These are phyloP conservation scores for Aspergillus floridensis DNA, from an alignment of 2,329 filamentous ascomycete genomes.

Conservation along the genomic window DNA sequence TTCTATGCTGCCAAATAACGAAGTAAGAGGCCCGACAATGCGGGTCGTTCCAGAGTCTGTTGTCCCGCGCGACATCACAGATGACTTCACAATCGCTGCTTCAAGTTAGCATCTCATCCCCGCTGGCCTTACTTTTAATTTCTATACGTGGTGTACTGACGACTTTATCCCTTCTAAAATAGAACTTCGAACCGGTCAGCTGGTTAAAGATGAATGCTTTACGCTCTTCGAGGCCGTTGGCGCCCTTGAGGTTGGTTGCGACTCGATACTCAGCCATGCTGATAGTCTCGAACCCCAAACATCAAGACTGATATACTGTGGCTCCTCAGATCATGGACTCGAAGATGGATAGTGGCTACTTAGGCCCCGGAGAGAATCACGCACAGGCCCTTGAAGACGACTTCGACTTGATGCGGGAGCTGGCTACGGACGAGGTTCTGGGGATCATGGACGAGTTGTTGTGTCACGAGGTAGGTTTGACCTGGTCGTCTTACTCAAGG, in stretches of 20 bases:
- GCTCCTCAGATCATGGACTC: conserved; percentile 84
- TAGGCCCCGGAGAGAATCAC: conserved; percentile 65
- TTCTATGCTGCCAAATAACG: conserved; percentile 36
- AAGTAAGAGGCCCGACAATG: conserved; percentile 30
- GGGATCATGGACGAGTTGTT: conserved; percentile 93
- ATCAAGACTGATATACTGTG: conserved; percentile 15
- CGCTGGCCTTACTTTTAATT: conserved; percentile 1
- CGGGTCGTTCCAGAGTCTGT: conserved; percentile 38
- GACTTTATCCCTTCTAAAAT: background rate
- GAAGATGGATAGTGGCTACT: conserved; percentile 95
- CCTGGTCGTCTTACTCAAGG: background rate
- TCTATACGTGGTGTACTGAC: background rate
- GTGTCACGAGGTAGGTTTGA: conserved; percentile 69
- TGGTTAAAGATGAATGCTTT: conserved; percentile 92
- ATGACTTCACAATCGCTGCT: conserved; percentile 53
- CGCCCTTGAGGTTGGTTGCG: conserved; percentile 55
- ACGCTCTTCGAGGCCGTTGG: conserved; percentile 93
- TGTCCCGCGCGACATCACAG: conserved; percentile 53
- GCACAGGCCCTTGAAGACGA: conserved; percentile 68
- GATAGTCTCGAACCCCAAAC: background rate
- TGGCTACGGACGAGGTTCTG: conserved; percentile 76
- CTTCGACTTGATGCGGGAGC: conserved; percentile 67
- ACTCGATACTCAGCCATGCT: background rate
- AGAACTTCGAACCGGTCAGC: conserved; percentile 76
- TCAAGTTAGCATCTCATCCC: conserved; percentile 39